Conservation (phyloP, 495 filamentous ascomycete species). For the Neurospora sp. region DNA sequence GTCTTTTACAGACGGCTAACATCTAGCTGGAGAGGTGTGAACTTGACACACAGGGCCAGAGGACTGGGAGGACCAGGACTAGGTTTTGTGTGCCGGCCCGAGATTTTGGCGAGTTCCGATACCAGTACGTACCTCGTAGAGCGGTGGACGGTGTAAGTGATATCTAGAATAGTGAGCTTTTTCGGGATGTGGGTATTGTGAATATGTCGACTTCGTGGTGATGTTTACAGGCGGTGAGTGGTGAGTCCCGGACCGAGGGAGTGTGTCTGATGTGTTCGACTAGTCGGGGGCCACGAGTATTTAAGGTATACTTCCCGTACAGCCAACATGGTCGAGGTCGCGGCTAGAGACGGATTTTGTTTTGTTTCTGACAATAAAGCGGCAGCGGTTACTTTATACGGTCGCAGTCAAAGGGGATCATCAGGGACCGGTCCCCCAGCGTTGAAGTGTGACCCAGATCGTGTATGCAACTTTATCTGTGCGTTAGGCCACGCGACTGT, state of each 20-base stretch:
- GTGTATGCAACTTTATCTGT: neutral
- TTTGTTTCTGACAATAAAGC: neutral
- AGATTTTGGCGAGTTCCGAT: neutral
- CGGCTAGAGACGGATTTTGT: neutral
- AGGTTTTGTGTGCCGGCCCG: neutral
- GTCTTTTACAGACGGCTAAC: neutral
- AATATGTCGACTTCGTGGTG: neutral
- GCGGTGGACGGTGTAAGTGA: neutral
- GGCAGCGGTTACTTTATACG: neutral
- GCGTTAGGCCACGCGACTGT: neutral
- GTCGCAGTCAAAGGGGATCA: neutral
- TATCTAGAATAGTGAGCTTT: neutral
- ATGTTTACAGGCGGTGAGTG: neutral
- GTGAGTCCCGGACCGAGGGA: neutral
- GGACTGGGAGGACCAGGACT: neutral
- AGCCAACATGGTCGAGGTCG: neutral
- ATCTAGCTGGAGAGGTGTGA: neutral
- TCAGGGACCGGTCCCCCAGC: neutral
- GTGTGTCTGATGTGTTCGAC: neutral
- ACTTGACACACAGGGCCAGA: neutral
- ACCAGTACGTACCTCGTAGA: neutral
- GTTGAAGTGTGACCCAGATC: neutral
- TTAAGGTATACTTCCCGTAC: neutral
- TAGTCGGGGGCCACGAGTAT: neutral
- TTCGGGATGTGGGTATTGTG: neutral